phyloP scores from a whole-genome alignment of 257 asterid genomes.

The Cruciata laevipes region DNA sequence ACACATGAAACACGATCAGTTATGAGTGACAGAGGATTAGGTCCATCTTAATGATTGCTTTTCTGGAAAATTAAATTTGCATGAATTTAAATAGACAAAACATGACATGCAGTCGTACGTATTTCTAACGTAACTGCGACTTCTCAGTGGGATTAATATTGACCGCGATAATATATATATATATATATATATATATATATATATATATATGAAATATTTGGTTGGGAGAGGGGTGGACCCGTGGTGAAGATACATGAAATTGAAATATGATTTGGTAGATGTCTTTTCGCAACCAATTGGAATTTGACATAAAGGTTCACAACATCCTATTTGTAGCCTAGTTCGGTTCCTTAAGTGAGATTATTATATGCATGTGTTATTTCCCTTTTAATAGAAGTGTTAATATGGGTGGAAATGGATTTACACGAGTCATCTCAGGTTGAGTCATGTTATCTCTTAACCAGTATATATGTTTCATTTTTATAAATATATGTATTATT shows the following conservation, averaged over 20 bases:
- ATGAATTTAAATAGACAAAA: neutral
- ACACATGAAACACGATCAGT: neutral
- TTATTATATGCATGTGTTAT: neutral
- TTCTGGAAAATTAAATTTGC: neutral
- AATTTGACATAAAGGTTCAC: neutral
- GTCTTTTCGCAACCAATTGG: conserved; percentile 9
- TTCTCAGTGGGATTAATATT: neutral
- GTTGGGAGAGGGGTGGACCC: neutral
- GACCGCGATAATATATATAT: too few relatives aligned
- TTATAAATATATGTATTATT: too few relatives aligned
- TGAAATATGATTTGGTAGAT: conserved; percentile 12
- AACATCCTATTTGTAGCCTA: conserved; percentile 7
- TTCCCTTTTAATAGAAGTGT: neutral
- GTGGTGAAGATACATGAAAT: conserved; percentile 2
- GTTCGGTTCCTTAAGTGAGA: neutral
- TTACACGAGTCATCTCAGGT: too few relatives aligned
- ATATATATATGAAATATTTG: too few relatives aligned
- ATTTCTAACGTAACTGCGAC: neutral
- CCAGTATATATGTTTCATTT: too few relatives aligned
- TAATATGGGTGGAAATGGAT: too few relatives aligned
- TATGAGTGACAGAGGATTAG: neutral
- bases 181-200: too few relatives aligned
- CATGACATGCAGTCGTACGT: conserved; percentile 2
- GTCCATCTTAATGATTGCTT: neutral
- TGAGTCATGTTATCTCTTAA: too few relatives aligned